Percentiles rank a stretch among this genome's conserved stretches.
These are phyloP conservation scores for Colletotrichum sp. DNA, from an alignment of 2,329 filamentous ascomycete genomes.

Conservation along the genomic window DNA sequence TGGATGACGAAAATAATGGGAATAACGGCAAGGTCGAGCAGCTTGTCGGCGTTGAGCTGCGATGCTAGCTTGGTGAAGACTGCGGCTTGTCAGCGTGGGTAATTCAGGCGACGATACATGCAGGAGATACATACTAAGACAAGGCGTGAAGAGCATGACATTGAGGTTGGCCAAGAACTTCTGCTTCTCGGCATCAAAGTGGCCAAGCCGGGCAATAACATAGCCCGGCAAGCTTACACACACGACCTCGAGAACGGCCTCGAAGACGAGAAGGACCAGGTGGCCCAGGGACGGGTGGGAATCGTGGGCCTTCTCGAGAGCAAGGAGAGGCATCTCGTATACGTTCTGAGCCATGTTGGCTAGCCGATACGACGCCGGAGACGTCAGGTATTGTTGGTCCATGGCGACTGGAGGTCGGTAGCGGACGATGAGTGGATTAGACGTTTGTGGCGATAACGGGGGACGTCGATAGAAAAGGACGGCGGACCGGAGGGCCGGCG, in stretches of 20 bases:
- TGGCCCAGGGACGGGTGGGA: slow-evolving; percentile 71
- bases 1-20: slow-evolving; percentile 93
- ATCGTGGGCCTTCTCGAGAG: slow-evolving; percentile 47
- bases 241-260: slow-evolving; percentile 93
- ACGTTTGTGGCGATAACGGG: not conserved
- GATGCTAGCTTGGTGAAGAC: slow-evolving; percentile 98
- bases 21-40: slow-evolving; percentile 89
- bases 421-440: not conserved
- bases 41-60: slow-evolving; percentile 89
- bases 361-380: slow-evolving; percentile 52
- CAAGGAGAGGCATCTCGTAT: slow-evolving; percentile 47
- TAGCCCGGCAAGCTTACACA: slow-evolving; percentile 95
- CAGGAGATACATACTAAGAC: slow-evolving; percentile 72
- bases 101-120: not conserved
- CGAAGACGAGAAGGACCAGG: slow-evolving; percentile 84
- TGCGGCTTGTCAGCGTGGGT: slow-evolving; percentile 39
- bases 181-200: slow-evolving; percentile 95
- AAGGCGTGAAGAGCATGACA: slow-evolving; percentile 94
- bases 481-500: not conserved
- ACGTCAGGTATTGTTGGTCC: slow-evolving; percentile 36
- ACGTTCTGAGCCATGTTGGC: slow-evolving; percentile 39
- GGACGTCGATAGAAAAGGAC: not conserved
- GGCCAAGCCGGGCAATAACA: slow-evolving; percentile 85
- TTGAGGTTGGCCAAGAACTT: slow-evolving; percentile 98
- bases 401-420: not conserved